Percentiles rank a stretch among this genome's conserved stretches.
Conservation (phyloP, 768 basidiomycete species). For the Tubosaeta sp. region DNA sequence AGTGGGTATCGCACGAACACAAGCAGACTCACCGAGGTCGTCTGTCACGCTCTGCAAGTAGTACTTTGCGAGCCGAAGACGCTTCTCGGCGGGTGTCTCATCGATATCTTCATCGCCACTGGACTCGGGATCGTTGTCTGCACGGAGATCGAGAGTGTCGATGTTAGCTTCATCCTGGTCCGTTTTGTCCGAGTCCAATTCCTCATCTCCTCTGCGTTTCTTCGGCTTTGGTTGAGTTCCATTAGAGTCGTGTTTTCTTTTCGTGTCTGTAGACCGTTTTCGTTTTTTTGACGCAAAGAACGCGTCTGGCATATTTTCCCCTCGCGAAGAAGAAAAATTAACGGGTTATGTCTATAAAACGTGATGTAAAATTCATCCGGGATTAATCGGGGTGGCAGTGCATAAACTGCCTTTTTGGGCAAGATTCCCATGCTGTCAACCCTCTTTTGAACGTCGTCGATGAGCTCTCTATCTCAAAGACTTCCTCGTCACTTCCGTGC, state of each 20-base stretch:
- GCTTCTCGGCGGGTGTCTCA: conserved; percentile 92
- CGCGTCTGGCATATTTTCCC: conserved; percentile 64
- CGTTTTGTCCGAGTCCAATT: conserved; percentile 60
- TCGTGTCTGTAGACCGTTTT: conserved; percentile 42
- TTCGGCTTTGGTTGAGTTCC: conserved; percentile 18
- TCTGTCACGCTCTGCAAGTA: conserved; percentile 85
- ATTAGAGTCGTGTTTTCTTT: conserved; percentile 27
- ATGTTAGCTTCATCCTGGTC: conserved; percentile 50
- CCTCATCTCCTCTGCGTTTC: conserved; percentile 47
- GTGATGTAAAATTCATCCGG: too few species aligned
- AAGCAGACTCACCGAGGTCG: conserved; percentile 49
- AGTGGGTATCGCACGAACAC: not conserved
- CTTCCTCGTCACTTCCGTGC: not conserved
- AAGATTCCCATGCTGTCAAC: not conserved
- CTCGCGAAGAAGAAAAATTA: conserved; percentile 17
- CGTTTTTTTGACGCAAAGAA: conserved; percentile 75
- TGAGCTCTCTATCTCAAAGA: not conserved
- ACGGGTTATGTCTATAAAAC: not conserved
- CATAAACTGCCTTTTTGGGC: not conserved
- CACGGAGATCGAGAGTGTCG: conserved; percentile 73
- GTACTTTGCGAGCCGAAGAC: conserved; percentile 83
- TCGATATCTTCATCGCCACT: conserved; percentile 82
- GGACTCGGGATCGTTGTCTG: conserved; percentile 49
- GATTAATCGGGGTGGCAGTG: not conserved
- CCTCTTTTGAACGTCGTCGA: not conserved